A percentile compares a stretch with the other conserved stretches of the same genome.
Conservation (phyloP, 2,329 filamentous ascomycete genomes). For the Torrubiella hemipterigena region DNA sequence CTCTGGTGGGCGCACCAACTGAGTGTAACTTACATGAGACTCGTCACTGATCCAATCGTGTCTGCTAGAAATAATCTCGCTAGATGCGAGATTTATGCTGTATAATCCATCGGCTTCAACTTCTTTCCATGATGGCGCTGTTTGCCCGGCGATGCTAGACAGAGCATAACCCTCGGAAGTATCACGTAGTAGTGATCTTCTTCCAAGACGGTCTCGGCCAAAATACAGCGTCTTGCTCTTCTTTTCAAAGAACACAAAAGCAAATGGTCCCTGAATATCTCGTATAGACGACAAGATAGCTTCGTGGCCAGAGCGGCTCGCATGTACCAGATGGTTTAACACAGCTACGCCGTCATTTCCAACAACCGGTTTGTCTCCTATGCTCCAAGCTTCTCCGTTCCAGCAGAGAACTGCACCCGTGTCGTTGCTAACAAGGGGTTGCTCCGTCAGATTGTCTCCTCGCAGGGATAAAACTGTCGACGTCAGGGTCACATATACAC, state of each 20-base stretch:
- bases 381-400: constrained; percentile 93
- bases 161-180: constrained; percentile 39
- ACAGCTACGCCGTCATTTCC: constrained; percentile 72
- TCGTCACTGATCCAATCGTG: constrained; percentile 20
- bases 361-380: constrained; percentile 42
- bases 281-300: constrained; percentile 41
- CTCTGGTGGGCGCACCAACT: too few species aligned
- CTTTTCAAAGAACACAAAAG: constrained; percentile 73
- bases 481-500: constrained; percentile 47
- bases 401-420: constrained; percentile 69
- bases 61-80: constrained; percentile 7
- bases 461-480: constrained; percentile 89
- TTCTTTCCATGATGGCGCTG: constrained; percentile 52
- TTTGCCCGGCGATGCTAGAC: constrained; percentile 56
- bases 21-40: too few species aligned
- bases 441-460: constrained; percentile 55
- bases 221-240: constrained; percentile 55
- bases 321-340: constrained; percentile 44
- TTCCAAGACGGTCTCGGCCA: constrained; percentile 75
- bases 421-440: constrained; percentile 53
- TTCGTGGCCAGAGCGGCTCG: constrained; percentile 18
- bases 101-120: constrained; percentile 79
- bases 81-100: constrained; percentile 40
- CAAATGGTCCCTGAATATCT: constrained; percentile 69
- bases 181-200: constrained; percentile 67